Conservation (phyloP, 257 asterid genomes). For the Primulina tabacum region DNA sequence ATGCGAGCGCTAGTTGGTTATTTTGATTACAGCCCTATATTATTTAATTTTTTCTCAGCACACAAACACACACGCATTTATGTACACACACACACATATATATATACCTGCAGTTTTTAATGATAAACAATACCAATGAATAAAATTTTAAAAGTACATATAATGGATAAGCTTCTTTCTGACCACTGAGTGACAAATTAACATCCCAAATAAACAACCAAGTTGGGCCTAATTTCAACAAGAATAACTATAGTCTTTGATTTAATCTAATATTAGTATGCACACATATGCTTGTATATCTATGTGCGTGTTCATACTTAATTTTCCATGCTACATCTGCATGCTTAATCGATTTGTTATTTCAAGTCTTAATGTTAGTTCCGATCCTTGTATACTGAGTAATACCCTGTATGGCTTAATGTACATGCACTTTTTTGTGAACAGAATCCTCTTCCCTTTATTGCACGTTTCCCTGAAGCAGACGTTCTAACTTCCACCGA, state of each 20-base stretch:
- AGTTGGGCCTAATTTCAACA: neutral
- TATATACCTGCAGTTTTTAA: neutral
- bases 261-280: neutral
- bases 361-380: neutral
- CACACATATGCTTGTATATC: slow-evolving; percentile 3
- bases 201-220: neutral
- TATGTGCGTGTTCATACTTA: neutral
- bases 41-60: neutral
- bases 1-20: neutral
- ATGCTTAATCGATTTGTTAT: slow-evolving; percentile 12
- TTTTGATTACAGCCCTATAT: neutral
- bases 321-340: slow-evolving; percentile 9
- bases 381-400: neutral
- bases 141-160: neutral
- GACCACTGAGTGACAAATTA: neutral
- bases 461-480: slow-evolving; percentile 96
- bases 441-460: slow-evolving; percentile 96
- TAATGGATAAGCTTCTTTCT: neutral
- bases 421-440: slow-evolving; percentile 31
- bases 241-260: neutral
- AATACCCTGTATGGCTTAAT: slow-evolving; percentile 17
- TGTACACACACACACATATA: too few relatives aligned
- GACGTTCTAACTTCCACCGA: slow-evolving; percentile 95
- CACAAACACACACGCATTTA: too few relatives aligned
- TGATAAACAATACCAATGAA: neutral